phyloP scores from a whole-genome alignment of 1,284 basidiomycete genomes.

The Ustilago lituana region DNA sequence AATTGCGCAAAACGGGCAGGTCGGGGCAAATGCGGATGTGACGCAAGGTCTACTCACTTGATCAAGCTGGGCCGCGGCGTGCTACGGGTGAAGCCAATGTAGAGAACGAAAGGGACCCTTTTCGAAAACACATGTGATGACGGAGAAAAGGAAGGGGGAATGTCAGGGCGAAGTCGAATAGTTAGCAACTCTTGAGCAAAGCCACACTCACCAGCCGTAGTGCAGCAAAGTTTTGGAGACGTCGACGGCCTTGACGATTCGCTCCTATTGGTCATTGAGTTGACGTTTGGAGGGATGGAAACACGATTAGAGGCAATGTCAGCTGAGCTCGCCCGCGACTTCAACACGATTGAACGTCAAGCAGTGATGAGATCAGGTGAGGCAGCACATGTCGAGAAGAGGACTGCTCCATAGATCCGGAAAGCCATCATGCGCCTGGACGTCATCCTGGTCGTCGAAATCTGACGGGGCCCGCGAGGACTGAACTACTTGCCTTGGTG shows the following conservation, averaged over 20 bases:
- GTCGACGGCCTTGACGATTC: slow-evolving; percentile 61
- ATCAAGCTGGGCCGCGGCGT: slow-evolving; percentile 63
- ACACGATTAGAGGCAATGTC: background rate
- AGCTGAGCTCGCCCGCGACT: too few species aligned
- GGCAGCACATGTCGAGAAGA: too few species aligned
- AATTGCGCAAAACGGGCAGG: too few species aligned
- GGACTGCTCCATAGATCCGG: too few species aligned
- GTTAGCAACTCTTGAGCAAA: background rate
- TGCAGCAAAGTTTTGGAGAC: slow-evolving; percentile 63
- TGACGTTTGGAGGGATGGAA: background rate
- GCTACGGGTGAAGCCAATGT: slow-evolving; percentile 64
- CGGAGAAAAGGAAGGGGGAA: background rate
- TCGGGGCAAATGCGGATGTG: slow-evolving; percentile 1
- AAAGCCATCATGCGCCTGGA: too few species aligned
- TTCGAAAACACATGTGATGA: background rate
- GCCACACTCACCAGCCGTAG: slow-evolving; percentile 60
- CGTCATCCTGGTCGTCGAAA: background rate
- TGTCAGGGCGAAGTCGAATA: background rate
- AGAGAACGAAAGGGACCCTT: slow-evolving; percentile 66
- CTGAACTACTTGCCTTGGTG: slow-evolving; percentile 53
- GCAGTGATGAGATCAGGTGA: too few species aligned
- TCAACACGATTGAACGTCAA: too few species aligned
- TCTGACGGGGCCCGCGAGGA: background rate
- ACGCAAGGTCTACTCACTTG: slow-evolving; percentile 50
- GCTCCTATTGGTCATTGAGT: slow-evolving; percentile 62